phyloP scores from a whole-genome alignment of 306 rosid genomes.

The Inga oerstediana region DNA sequence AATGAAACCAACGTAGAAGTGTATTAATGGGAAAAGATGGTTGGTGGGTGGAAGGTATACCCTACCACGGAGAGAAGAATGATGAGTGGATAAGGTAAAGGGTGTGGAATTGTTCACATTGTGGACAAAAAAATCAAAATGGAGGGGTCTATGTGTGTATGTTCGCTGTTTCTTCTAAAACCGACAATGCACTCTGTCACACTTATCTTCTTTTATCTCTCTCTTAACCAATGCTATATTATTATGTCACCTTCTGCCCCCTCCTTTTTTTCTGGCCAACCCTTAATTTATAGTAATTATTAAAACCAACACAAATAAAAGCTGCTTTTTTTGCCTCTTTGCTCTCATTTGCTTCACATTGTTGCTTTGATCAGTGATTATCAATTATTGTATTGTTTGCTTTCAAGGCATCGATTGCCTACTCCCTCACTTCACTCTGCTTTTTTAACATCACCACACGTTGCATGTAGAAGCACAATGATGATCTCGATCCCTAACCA shows the following conservation, averaged over 20 bases:
- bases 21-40: not conserved
- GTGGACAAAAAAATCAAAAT: not conserved
- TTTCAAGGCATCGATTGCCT: not conserved
- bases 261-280: not conserved
- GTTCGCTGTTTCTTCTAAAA: not conserved
- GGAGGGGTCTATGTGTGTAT: not conserved
- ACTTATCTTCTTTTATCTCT: not conserved
- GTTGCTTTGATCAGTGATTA: not conserved
- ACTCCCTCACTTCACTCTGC: not conserved
- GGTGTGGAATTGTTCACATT: not conserved
- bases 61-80: not conserved
- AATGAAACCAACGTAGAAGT: not conserved
- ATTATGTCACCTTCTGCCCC: not conserved
- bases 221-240: not conserved
- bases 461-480: not conserved
- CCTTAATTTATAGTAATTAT: not conserved
- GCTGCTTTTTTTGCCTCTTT: constrained; percentile 11
- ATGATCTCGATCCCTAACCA: not conserved
- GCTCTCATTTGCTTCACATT: not conserved
- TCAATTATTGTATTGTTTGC: not conserved
- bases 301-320: not conserved
- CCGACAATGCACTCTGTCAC: not conserved
- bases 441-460: not conserved
- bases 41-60: not conserved
- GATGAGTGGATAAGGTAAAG: not conserved